Base-by-base conservation (phyloP, 2,329 filamentous ascomycete species). In the Elsinoe australis region DNA sequence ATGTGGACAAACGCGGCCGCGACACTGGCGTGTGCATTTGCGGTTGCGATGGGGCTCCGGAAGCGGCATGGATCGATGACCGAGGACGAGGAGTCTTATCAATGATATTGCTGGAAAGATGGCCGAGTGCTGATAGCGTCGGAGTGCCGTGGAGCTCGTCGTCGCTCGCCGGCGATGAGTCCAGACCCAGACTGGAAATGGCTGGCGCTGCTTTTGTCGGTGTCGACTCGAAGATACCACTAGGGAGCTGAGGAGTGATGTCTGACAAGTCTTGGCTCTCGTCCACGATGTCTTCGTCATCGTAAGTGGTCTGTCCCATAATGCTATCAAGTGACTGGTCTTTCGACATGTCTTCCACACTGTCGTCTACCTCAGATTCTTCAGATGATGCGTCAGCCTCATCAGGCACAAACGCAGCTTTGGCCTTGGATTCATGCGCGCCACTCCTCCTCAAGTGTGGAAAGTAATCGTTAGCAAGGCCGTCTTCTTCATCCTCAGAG, bases 391-490 rank as follows among this genome's bases (percentile, higher is more conserved):
- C 33, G n/a, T 48, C 45, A 7, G 55, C 22, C 4, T 7, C 24
- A 2, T 31, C 33, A 6, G 55, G 39, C 2, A 51, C 14, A 5
- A 54, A 59, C 47, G 8, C 54, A 53, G 36, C 54, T 50, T 14
- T 55, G 50, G 9, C 51, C 36, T 32, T 54, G 46, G 24, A 46
- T 6, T 18, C 38, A 8, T n/a, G 36, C 17, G 9, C 17, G 19
- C 31, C 21, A 17, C 14, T 45, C 44, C 17, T 19, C 15, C 15
- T 26, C n/a, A 28, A 38, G 22, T 36, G 17, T 5, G 35, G 39
- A 22, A 33, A 41, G 33, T 38, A 34, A 17, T 36, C 34, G 12
- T 14, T 7, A 5, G n/a, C 34, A 3, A 17, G 12, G 9, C 33
- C 49, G 5, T 36, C 36, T 10, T 53, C 47, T 5, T 53, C 41